Evolutionary conservation across 202 grass and related monocot species (phyloP).

Genomic region (Brachypodium distachyon): DNA sequence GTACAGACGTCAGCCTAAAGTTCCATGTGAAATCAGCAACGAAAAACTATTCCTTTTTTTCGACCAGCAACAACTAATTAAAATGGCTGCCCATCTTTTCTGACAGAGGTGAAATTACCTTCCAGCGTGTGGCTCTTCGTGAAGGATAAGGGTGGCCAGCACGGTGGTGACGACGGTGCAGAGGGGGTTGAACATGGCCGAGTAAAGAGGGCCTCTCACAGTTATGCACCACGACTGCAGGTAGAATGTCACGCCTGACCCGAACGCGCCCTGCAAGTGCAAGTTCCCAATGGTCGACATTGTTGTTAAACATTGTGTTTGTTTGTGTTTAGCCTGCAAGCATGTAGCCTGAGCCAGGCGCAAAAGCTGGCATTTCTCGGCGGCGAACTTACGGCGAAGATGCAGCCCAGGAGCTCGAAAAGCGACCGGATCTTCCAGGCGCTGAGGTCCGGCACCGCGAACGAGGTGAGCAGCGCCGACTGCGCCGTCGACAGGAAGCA

Average conservation of each 20-base stretch:
- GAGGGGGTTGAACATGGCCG: conserved; percentile 74
- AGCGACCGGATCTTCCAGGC: conserved; percentile 55
- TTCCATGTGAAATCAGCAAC: background rate
- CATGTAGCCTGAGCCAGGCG: too few relatives aligned
- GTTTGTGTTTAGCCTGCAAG: too few relatives aligned
- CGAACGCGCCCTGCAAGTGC: conserved; percentile 34
- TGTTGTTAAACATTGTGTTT: background rate
- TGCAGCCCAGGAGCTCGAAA: conserved; percentile 27
- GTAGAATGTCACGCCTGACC: conserved; percentile 60
- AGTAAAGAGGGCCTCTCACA: conserved; percentile 54
- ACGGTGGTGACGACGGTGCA: conserved; percentile 47
- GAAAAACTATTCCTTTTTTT: too few relatives aligned
- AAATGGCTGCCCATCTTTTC: too few relatives aligned
- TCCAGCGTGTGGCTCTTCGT: conserved; percentile 58
- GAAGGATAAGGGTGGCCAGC: conserved; percentile 26
- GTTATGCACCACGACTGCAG: conserved; percentile 79
- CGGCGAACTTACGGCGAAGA: conserved; percentile 53
- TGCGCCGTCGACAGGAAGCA: conserved; percentile 60
- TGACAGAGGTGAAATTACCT: conserved; percentile 21
- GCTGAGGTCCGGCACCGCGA: conserved; percentile 18
- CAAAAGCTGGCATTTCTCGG: too few relatives aligned
- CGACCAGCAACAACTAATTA: too few relatives aligned
- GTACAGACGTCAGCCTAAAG: background rate
- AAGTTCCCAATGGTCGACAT: background rate
- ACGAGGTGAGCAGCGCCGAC: conserved; percentile 35